Evolutionary conservation across 352 stramenopile genomes (phyloP).

Genomic region (Sclerospora graminicola): DNA sequence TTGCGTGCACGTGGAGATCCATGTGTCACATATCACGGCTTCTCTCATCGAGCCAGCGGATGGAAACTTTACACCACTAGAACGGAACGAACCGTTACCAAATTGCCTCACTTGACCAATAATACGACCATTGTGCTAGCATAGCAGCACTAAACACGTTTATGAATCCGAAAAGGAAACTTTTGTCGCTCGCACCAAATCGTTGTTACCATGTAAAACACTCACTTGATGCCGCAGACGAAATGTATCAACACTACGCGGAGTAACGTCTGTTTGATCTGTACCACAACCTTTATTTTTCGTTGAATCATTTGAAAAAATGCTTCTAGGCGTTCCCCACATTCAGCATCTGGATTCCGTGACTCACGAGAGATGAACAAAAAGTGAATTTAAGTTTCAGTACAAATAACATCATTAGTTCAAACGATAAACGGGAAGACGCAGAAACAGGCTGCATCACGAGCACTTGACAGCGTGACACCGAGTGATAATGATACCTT

Average conservation of each 20-base stretch:
- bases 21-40: conserved; percentile 41
- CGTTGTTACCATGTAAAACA: conserved; percentile 49
- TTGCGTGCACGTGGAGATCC: conserved; percentile 46
- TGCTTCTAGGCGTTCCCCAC: too few species aligned
- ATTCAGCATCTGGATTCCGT: conserved; percentile 58
- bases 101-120: conserved; percentile 74
- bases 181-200: conserved; percentile 30
- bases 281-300: conserved; percentile 68
- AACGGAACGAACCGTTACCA: conserved; percentile 58
- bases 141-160: conserved; percentile 58
- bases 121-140: conserved; percentile 37
- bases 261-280: conserved; percentile 46
- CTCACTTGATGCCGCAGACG: conserved; percentile 38
- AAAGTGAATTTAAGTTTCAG: conserved; percentile 62
- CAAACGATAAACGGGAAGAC: not conserved
- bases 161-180: conserved; percentile 64
- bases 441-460: not conserved
- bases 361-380: conserved; percentile 71
- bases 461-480: not conserved
- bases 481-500: conserved; percentile 29
- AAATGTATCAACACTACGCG: conserved; percentile 49
- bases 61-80: conserved; percentile 51
- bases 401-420: conserved; percentile 18
- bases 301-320: too few species aligned
- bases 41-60: conserved; percentile 11